Base-by-base conservation (phyloP, 495 filamentous ascomycete genomes). In the Hyphodiscus hymeniophilus region DNA sequence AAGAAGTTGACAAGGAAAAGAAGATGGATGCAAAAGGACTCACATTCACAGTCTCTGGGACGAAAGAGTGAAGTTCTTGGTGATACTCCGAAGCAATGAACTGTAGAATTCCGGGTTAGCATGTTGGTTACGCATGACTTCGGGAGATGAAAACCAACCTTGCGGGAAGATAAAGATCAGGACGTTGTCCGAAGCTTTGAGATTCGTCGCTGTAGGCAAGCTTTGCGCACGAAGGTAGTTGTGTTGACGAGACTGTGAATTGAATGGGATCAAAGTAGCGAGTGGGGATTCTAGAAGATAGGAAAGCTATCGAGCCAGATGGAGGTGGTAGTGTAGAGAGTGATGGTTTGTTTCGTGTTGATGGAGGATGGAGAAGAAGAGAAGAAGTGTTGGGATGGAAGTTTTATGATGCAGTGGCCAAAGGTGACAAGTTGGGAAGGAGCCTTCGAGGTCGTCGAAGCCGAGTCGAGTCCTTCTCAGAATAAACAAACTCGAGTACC, bases 241-340 rank as follows among this genome's bases (percentile, higher is more conserved):
- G n/a, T 32, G 13, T 10, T 15, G 47, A 51, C 30, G 47, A 48
- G 41, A 42, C 47, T 54, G 47, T 36, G 45, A 42, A 36, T n/a
- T 40, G 10, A 17, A 38, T 26, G 35, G 42, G 39, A 35, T 48
- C 38, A 48, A 45, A 48, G 48, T 54, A 58, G 55, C 51, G 58
- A 58, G 48, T 45, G 58, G 49, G 32, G 38, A 24, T 40, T 55
- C 47, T 61, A 50, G 48, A 56, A 56, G 58, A 61, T 61, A 58
- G 54, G 44, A 49, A n/a, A 58, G 58, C 58, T 61, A 61, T 54
- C 58, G 33, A 56, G 58, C 58, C 55, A 58, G 58, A 60, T 51
- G 43, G 38, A 22, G 40, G 28, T 45, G n/a, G 39, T 52, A 47
- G 39, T 51, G 52, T 56, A 61, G 58, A 56, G 48, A 51, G 49